Evolutionary conservation across 805 yeast genomes (phyloP).

Genomic region (Yamadazyma insecticola): DNA sequence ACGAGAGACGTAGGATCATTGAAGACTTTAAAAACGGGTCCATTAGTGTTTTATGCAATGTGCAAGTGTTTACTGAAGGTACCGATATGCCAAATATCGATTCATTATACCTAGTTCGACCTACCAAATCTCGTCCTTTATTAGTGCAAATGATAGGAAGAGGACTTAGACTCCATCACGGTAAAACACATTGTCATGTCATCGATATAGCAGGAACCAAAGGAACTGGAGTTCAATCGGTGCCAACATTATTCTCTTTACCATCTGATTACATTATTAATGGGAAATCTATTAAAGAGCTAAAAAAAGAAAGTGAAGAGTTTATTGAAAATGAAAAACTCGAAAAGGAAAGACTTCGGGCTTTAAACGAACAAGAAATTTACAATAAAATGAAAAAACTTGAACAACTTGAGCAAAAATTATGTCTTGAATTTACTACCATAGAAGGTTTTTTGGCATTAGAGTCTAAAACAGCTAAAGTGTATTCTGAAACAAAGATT

Average conservation of each 20-base stretch:
- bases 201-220: constrained; percentile 70
- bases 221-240: constrained; percentile 49
- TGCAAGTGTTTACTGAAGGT: constrained; percentile 90
- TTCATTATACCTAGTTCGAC: constrained; percentile 71
- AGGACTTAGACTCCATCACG: constrained; percentile 64
- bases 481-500: constrained; percentile 7
- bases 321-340: constrained; percentile 6
- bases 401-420: constrained; percentile 8
- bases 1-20: constrained; percentile 49
- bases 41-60: constrained; percentile 74
- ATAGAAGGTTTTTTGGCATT: constrained; percentile 34
- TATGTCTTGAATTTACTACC: constrained; percentile 29
- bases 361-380: constrained; percentile 8
- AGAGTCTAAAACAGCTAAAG: constrained; percentile 8
- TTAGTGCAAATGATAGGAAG: constrained; percentile 88
- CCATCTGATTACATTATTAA: constrained; percentile 16
- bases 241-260: constrained; percentile 45
- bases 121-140: constrained; percentile 70
- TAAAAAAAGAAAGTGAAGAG: constrained; percentile 10
- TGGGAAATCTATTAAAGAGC: constrained; percentile 7
- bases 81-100: constrained; percentile 91
- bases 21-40: constrained; percentile 57
- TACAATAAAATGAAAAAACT: constrained; percentile 10
- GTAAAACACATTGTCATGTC: constrained; percentile 65
- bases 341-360: constrained; percentile 8